A percentile compares a stretch with the other conserved stretches of the same genome.
phyloP scores from a whole-genome alignment of 176 grass and related monocot genomes.

The Carex parvula region DNA sequence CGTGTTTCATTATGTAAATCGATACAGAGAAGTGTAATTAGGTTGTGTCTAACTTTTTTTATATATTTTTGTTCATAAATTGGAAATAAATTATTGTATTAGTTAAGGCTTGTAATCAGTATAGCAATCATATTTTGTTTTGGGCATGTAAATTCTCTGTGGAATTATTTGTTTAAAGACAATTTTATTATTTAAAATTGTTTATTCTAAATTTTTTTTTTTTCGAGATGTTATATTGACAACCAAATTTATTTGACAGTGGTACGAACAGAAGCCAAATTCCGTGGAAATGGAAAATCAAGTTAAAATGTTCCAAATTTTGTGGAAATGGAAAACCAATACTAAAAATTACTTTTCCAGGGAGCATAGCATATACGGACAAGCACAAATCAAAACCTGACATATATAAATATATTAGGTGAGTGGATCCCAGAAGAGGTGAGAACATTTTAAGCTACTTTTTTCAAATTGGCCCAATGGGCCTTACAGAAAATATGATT shows the following conservation, averaged over 20 bases:
- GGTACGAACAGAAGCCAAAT: no score
- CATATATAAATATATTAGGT: neutral
- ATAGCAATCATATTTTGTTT: neutral
- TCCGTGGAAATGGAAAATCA: no score
- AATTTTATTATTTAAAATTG: no score
- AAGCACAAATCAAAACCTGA: neutral
- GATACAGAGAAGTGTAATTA: neutral
- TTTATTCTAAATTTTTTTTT: no score
- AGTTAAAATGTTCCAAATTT: no score
- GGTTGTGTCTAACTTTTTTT: neutral
- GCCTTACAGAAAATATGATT: neutral
- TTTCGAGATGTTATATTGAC: no score
- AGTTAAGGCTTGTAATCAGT: neutral
- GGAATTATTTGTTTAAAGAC: no score
- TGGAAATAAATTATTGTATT: neutral
- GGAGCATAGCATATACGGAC: no score
- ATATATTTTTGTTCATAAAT: neutral
- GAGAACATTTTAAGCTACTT: neutral
- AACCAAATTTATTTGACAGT: no score
- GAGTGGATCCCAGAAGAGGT: neutral
- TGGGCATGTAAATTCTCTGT: no score
- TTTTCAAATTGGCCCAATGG: neutral
- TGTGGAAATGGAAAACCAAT: no score
- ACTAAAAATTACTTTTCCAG: no score
- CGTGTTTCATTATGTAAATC: neutral